Evolutionary conservation across 441 rosid genomes (phyloP), one percentile per base, ranked within the genome.

Genomic region (Hura crepitans): DNA sequence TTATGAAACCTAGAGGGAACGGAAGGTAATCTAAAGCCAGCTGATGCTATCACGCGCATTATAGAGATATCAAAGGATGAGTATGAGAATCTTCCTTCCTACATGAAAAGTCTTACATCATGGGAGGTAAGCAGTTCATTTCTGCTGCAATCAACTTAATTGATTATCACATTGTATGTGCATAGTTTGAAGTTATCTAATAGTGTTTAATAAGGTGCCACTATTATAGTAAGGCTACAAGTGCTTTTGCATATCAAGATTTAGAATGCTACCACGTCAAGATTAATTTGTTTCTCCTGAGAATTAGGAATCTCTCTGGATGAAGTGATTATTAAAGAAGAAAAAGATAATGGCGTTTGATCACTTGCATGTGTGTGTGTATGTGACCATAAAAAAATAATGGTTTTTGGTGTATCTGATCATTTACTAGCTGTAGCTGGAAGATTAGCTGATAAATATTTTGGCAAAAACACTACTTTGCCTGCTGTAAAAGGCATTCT

Each of bases 1-100:
- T 23, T 69, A 14, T 62, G 45, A 67, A 66, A 35, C 65, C 6
- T 70, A 80, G 89, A 73, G 67, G 74, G 73, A 68, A 57, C 30
- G 43, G 67, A 77, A 73, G 77, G 67, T 58, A 66, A 59, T 11
- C 49, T 4, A 42, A 56, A 78, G 72, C 75, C 76, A 56, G 70
- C 47, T 57, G 72, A 70, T 80, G 78, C 71, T 65, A 37, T 73
- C 28, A 66, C 51, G 15, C 60, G 77, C 35, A 18, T 68, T 14
- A 66, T 93, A 62, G 72, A 80, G 68, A 76, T 87, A 25, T 72
- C 82, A 1, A 80, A 73, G 75, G 85, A 84, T 77, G 91, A 82
- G 56, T 91, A 85, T 59, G 89, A 85, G 57, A 79, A 65, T 72
- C 89, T 89, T 46, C 97, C 95, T 42, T 86, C 98, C 68, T 88